Evolutionary conservation across 176 grass and related monocot species (phyloP).

Genomic region (Saccharum spontaneum): DNA sequence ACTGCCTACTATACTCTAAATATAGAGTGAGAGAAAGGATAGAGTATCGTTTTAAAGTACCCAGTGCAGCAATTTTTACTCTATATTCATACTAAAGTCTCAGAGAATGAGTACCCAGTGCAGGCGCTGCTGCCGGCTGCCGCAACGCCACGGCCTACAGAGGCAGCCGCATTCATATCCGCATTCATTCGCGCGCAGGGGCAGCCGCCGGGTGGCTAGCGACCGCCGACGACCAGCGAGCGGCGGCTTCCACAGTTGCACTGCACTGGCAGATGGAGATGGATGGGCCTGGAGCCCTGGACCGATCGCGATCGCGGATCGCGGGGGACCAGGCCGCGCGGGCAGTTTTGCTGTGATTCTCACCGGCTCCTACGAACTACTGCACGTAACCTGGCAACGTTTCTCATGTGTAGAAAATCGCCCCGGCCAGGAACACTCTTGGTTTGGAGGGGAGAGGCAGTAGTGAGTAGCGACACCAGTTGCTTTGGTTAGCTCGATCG

Average conservation of each 20-base stretch:
- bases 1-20: too few relatives aligned
- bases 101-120: too few relatives aligned
- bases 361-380: not conserved
- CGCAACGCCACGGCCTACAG: not conserved
- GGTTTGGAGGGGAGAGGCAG: too few relatives aligned
- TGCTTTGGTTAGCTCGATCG: not conserved
- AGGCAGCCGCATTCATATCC: not conserved
- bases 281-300: not conserved
- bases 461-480: too few relatives aligned
- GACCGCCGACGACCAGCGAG: not conserved
- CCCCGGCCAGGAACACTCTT: not conserved
- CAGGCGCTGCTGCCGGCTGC: not conserved
- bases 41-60: too few relatives aligned
- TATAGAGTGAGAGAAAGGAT: too few relatives aligned
- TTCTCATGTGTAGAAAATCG: not conserved
- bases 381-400: not conserved
- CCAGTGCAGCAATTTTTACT: too few relatives aligned
- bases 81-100: too few relatives aligned
- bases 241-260: not conserved
- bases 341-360: not conserved
- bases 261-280: not conserved
- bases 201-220: not conserved
- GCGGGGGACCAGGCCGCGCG: not conserved
- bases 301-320: not conserved
- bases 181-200: conserved; percentile 24